Conservation (phyloP, 768 basidiomycete genomes). For the Tremella mesenterica region DNA sequence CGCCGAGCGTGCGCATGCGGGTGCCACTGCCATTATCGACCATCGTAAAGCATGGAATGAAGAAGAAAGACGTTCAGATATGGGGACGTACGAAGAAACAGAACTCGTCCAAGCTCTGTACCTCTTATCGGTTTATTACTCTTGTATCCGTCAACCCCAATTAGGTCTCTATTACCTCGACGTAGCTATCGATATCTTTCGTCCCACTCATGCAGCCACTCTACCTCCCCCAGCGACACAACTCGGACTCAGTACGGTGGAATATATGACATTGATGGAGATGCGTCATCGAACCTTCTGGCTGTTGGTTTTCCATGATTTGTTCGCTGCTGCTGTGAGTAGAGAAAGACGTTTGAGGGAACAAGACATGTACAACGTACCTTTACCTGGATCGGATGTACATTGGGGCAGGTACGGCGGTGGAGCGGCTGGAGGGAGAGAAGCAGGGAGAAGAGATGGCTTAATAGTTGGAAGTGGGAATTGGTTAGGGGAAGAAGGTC, state of each 20-base stretch:
- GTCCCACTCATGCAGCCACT: slow-evolving; percentile 10
- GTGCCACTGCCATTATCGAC: slow-evolving; percentile 16
- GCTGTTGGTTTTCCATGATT: slow-evolving; percentile 35
- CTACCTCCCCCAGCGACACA: slow-evolving; percentile 14
- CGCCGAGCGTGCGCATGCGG: slow-evolving; percentile 26
- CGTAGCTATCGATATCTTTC: slow-evolving; percentile 22
- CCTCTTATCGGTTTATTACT: slow-evolving; percentile 31
- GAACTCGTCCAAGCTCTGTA: slow-evolving; percentile 34
- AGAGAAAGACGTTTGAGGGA: slow-evolving; percentile 24
- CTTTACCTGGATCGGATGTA: slow-evolving; percentile 34
- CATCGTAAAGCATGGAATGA: slow-evolving; percentile 15
- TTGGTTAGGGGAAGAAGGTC: slow-evolving; percentile 31
- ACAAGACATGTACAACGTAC: slow-evolving; percentile 23
- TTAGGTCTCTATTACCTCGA: slow-evolving; percentile 31
- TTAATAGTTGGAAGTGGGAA: slow-evolving; percentile 19
- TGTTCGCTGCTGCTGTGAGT: slow-evolving; percentile 31
- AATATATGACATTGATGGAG: slow-evolving; percentile 32
- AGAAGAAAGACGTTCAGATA: slow-evolving; percentile 11
- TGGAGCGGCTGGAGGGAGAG: slow-evolving; percentile 12
- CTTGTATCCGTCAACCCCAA: slow-evolving; percentile 16
- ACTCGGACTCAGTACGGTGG: slow-evolving; percentile 11
- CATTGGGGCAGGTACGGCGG: slow-evolving; percentile 33
- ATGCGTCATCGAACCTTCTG: slow-evolving; percentile 35
- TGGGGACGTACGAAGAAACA: slow-evolving; percentile 38
- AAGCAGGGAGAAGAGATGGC: slow-evolving; percentile 25